Conservation (phyloP, 768 basidiomycete genomes). For the Saitozyma podzolica region DNA sequence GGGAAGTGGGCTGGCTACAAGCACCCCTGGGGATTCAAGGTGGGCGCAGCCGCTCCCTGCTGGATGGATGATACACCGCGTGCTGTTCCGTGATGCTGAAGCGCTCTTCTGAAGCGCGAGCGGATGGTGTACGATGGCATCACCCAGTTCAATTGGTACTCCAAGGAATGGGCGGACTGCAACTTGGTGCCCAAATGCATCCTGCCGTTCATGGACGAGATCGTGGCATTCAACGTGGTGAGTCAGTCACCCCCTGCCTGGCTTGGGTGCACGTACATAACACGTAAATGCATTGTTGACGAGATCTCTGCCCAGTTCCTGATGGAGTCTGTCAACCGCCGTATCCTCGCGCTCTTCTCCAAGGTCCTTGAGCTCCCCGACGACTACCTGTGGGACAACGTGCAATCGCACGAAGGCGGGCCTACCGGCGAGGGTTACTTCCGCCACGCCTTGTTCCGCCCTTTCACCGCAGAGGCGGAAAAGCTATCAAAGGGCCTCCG, state of each 20-base stretch:
- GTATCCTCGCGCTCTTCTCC: slow-evolving; percentile 32
- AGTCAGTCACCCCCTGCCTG: too few relatives aligned
- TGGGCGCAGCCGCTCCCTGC: too few relatives aligned
- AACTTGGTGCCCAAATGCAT: slow-evolving; percentile 16
- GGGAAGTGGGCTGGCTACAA: slow-evolving; percentile 33
- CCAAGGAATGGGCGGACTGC: slow-evolving; percentile 14
- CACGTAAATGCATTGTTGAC: too few relatives aligned
- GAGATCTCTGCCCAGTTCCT: slow-evolving; percentile 15
- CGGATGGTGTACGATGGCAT: slow-evolving; percentile 21
- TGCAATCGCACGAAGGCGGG: slow-evolving; percentile 21
- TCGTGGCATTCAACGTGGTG: slow-evolving; percentile 18
- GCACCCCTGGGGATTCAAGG: slow-evolving; percentile 17
- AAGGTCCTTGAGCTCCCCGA: slow-evolving; percentile 39
- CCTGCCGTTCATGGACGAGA: slow-evolving; percentile 32
- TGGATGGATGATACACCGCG: too few relatives aligned
- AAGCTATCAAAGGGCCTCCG: slow-evolving; percentile 21
- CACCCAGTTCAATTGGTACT: slow-evolving; percentile 35
- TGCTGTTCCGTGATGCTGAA: too few relatives aligned
- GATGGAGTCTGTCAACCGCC: slow-evolving; percentile 29
- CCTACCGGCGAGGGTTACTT: slow-evolving; percentile 29
- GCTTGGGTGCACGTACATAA: too few relatives aligned
- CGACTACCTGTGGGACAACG: slow-evolving; percentile 40
- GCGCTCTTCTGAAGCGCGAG: slow-evolving; percentile 12
- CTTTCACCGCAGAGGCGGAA: slow-evolving; percentile 10
- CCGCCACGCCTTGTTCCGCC: slow-evolving; percentile 34